A percentile compares a stretch with the other conserved stretches of the same genome.
These are phyloP conservation scores for Rhytidhysteron rufulum DNA, from an alignment of 2,329 filamentous ascomycete species.

Conservation along the genomic window DNA sequence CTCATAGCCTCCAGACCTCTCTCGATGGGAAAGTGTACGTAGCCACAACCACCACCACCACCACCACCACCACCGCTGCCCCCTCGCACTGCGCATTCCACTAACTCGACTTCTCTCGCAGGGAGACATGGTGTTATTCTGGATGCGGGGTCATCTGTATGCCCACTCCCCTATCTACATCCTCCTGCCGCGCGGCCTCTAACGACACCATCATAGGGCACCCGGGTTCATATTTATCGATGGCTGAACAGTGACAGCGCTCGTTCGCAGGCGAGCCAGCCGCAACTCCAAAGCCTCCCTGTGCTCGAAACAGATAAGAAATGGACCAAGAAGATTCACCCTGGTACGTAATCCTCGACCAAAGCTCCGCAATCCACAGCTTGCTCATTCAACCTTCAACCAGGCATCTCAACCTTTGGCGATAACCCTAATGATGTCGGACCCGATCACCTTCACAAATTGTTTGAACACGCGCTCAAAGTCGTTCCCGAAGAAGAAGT, in stretches of 20 bases:
- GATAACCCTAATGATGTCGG: conserved; percentile 73
- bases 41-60: too few species aligned
- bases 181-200: not conserved
- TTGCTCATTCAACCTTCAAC: too few species aligned
- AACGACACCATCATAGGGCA: conserved; percentile 54
- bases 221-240: conserved; percentile 87
- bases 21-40: conserved; percentile 42
- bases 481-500: conserved; percentile 74
- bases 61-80: conserved; percentile 7
- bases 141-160: conserved; percentile 88
- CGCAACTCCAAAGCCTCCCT: conserved; percentile 67
- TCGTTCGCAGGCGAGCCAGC: conserved; percentile 55
- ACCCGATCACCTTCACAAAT: conserved; percentile 70
- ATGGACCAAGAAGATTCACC: conserved; percentile 91
- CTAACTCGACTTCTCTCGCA: conserved; percentile 29
- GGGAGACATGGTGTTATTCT: conserved; percentile 87
- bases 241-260: conserved; percentile 78
- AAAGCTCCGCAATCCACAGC: too few species aligned
- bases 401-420: conserved; percentile 81
- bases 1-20: conserved; percentile 17
- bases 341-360: conserved; percentile 52
- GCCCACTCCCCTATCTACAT: conserved; percentile 17
- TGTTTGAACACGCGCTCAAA: conserved; percentile 77
- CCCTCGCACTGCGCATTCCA: conserved; percentile 3
- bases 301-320: conserved; percentile 77